Conservation (phyloP, 441 rosid genomes). For the Erysimum pusillum region DNA sequence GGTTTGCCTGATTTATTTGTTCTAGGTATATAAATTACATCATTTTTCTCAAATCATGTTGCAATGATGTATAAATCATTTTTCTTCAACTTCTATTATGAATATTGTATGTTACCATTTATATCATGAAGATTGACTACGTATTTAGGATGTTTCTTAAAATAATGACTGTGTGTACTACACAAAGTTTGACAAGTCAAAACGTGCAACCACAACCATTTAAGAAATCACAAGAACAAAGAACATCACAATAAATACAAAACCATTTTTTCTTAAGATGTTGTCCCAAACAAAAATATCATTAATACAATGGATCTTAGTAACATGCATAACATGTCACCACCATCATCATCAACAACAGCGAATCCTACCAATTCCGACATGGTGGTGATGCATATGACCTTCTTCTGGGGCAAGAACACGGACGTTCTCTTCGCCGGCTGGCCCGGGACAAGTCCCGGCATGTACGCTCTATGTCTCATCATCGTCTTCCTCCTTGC, state of each 20-base stretch:
- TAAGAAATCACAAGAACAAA: no score
- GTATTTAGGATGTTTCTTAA: no score
- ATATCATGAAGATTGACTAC: no score
- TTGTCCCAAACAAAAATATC: constrained; percentile 19
- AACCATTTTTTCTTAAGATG: background rate
- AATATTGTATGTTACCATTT: no score
- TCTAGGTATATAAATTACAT: no score
- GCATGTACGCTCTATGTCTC: constrained; percentile 61
- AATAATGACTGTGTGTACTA: background rate
- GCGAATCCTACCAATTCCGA: background rate
- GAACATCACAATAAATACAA: constrained; percentile 17
- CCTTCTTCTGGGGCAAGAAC: constrained; percentile 68
- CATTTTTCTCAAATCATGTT: no score
- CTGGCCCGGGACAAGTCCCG: constrained; percentile 62
- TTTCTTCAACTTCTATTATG: no score
- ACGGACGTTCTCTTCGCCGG: constrained; percentile 57
- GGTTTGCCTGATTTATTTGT: no score
- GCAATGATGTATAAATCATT: no score
- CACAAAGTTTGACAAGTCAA: constrained; percentile 27
- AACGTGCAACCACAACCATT: constrained; percentile 2
- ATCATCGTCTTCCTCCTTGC: constrained; percentile 53
- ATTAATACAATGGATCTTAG: constrained; percentile 30
- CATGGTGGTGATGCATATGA: constrained; percentile 63
- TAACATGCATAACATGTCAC: constrained; percentile 42
- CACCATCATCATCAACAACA: constrained; percentile 33